phyloP scores from a whole-genome alignment of 495 filamentous ascomycete species.

The Annulohypoxylon bovei region DNA sequence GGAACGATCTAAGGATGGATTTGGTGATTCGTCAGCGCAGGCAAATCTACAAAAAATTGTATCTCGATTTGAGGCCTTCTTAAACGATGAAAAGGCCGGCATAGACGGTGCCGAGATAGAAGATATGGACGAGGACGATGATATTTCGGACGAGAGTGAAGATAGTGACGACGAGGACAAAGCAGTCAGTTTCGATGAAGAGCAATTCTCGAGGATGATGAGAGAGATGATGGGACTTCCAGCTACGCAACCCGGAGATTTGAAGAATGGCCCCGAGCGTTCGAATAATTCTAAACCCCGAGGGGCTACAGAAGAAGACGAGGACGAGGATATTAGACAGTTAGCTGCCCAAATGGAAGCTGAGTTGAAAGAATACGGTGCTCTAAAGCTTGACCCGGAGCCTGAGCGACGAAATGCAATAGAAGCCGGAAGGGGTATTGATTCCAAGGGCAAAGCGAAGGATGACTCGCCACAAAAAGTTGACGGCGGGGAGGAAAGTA shows the following conservation, averaged over 20 bases:
- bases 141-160: conserved; percentile 64
- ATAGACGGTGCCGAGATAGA: conserved; percentile 81
- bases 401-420: conserved; percentile 39
- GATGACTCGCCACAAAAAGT: conserved; percentile 20
- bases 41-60: conserved; percentile 90
- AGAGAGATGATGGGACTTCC: conserved; percentile 94
- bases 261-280: conserved; percentile 40
- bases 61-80: conserved; percentile 87
- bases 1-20: conserved; percentile 52
- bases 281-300: conserved; percentile 8
- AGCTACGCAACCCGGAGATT: conserved; percentile 34
- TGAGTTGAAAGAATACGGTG: conserved; percentile 81
- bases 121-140: conserved; percentile 76
- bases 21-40: conserved; percentile 83
- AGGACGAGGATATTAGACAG: conserved; percentile 74
- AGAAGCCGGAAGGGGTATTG: conserved; percentile 12
- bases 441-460: conserved; percentile 34
- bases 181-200: conserved; percentile 83
- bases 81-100: conserved; percentile 86
- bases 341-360: conserved; percentile 81
- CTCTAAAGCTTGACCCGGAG: conserved; percentile 68
- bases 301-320: conserved; percentile 56
- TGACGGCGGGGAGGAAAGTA: conserved; percentile 50
- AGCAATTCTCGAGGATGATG: conserved; percentile 88
- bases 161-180: conserved; percentile 73